phyloP scores from a whole-genome alignment of 768 basidiomycete genomes.

The Panus rudis region DNA sequence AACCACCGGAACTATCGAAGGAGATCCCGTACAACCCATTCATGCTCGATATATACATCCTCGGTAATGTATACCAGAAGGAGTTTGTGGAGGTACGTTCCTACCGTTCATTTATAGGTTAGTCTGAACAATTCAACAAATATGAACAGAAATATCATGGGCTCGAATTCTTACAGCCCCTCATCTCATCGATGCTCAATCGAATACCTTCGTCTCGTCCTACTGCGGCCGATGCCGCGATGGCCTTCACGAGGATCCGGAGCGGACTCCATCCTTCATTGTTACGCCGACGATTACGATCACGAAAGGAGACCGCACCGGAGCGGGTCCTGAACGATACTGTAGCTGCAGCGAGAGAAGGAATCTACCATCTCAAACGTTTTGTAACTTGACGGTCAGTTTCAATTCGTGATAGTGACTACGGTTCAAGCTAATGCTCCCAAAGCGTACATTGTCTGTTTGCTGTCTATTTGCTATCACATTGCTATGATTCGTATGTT shows the following conservation, averaged over 20 bases:
- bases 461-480: no score
- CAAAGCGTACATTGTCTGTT: no score
- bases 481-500: no score
- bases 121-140: no score
- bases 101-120: no score
- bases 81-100: background rate
- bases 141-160: background rate
- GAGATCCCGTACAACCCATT: slow-evolving; percentile 17
- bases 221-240: background rate
- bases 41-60: slow-evolving; percentile 20
- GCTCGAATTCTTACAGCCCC: background rate
- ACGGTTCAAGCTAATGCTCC: no score
- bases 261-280: background rate
- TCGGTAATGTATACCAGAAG: slow-evolving; percentile 16
- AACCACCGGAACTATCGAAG: slow-evolving; percentile 17
- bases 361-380: no score
- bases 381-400: no score
- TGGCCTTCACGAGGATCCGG: background rate
- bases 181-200: background rate
- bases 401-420: no score
- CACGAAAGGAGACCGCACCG: background rate
- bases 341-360: background rate
- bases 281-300: background rate
- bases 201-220: background rate
- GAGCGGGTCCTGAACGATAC: background rate